These are phyloP conservation scores for Nicotiana tomentosiformis DNA, from an alignment of 257 asterid genomes.

Conservation along the genomic window DNA sequence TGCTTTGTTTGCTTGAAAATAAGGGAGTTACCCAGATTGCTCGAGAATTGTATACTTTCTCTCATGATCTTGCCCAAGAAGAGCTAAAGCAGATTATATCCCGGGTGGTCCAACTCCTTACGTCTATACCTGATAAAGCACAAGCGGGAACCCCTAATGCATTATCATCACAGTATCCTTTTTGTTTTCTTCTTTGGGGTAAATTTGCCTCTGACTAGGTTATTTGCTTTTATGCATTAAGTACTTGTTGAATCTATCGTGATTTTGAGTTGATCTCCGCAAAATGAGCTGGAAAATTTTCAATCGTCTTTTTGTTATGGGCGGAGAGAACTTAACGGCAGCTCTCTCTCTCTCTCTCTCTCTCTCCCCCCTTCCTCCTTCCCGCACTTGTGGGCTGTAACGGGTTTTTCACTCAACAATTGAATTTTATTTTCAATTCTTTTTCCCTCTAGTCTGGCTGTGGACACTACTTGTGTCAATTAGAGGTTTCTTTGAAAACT, in stretches of 20 bases:
- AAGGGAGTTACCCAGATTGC: constrained; percentile 46
- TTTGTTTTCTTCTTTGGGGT: constrained; percentile 12
- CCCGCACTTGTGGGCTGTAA: background rate
- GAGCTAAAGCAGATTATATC: constrained; percentile 49
- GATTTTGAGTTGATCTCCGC: background rate
- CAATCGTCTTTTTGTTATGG: background rate
- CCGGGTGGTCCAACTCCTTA: constrained; percentile 57
- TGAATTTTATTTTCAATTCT: background rate
- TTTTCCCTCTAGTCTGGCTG: background rate
- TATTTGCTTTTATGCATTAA: constrained; percentile 4
- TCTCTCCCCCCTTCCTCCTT: background rate
- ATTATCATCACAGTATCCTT: constrained; percentile 83
- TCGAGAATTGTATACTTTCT: constrained; percentile 42
- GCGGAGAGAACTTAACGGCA: background rate
- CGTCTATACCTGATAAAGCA: constrained; percentile 94
- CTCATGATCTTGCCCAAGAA: constrained; percentile 38
- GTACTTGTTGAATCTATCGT: background rate
- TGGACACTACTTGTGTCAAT: background rate
- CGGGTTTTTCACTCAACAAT: background rate
- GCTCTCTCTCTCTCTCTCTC: background rate
- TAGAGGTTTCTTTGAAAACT: background rate
- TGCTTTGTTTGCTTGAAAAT: constrained; percentile 71
- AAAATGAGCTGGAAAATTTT: background rate
- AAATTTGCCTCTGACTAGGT: constrained; percentile 1
- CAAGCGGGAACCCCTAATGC: constrained; percentile 59